A percentile compares a stretch with the other conserved stretches of the same genome.
phyloP scores from a whole-genome alignment of 139 green algal genomes.

The Penium margaritaceum region DNA sequence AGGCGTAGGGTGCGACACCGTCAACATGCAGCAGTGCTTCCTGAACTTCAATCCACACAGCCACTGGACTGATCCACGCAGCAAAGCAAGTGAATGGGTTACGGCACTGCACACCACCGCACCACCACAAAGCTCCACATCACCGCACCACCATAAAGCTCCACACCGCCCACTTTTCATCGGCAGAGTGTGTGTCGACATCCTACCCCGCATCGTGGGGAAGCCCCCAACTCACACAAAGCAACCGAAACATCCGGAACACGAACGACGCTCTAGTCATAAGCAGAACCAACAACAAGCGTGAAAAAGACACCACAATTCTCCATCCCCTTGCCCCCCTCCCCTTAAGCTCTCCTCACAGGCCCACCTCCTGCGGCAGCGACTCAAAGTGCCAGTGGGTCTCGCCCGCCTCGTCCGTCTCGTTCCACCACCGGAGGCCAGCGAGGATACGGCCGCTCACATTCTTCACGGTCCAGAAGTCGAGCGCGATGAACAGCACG shows the following conservation, averaged over 20 bases:
- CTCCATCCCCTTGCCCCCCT: neutral
- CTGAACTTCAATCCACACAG: no score
- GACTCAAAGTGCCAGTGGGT: slow-evolving; percentile 84
- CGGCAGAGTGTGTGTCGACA: no score
- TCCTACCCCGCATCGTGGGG: neutral
- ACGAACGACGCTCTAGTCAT: neutral
- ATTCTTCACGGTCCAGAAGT: slow-evolving; percentile 68
- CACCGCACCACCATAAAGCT: no score
- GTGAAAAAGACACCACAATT: neutral
- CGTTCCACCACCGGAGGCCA: slow-evolving; percentile 93
- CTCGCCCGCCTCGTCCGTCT: slow-evolving; percentile 79
- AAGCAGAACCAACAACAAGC: neutral
- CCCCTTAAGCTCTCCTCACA: neutral
- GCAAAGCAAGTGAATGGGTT: no score
- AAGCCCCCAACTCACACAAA: neutral
- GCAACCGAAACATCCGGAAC: neutral
- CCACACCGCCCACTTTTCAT: no score
- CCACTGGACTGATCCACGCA: no score
- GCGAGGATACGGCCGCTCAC: slow-evolving; percentile 83
- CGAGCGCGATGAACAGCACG: slow-evolving; percentile 45
- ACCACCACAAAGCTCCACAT: no score
- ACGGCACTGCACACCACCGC: no score
- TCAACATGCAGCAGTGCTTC: no score
- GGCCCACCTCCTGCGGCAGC: slow-evolving; percentile 43
- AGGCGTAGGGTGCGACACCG: no score